A percentile compares a stretch with the other conserved stretches of the same genome.
Evolutionary conservation across 2,329 filamentous ascomycete genomes (phyloP).

Genomic region (Mycosphaerella arachidis): DNA sequence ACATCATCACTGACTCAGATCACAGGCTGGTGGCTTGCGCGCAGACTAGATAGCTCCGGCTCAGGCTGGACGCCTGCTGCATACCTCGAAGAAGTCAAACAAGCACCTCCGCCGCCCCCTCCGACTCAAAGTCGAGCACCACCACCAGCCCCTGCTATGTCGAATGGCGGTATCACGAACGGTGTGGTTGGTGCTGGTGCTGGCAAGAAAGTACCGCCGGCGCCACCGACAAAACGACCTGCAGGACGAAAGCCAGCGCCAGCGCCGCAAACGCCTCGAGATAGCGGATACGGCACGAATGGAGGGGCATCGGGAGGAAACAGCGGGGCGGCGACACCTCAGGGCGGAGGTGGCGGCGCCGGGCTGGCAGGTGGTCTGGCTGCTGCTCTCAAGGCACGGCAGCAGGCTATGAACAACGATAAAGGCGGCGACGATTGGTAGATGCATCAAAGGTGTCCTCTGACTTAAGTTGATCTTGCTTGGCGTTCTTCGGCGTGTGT

Average conservation of each 20-base stretch:
- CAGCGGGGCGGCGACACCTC: constrained; percentile 32
- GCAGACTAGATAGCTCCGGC: constrained; percentile 60
- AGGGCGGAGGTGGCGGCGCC: constrained; percentile 36
- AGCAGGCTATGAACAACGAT: constrained; percentile 46
- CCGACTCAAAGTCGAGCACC: constrained; percentile 52
- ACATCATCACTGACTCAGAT: constrained; percentile 21
- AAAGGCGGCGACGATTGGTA: constrained; percentile 39
- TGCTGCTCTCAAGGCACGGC: constrained; percentile 46
- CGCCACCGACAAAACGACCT: constrained; percentile 76
- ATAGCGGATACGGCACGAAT: constrained; percentile 49
- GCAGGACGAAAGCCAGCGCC: constrained; percentile 67
- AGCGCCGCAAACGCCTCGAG: constrained; percentile 63
- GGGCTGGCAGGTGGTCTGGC: constrained; percentile 48
- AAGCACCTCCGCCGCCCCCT: constrained; percentile 53
- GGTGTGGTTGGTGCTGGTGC: constrained; percentile 38
- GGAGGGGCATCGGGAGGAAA: constrained; percentile 29
- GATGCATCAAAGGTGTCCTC: background rate
- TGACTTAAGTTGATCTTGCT: background rate
- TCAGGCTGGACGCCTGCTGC: constrained; percentile 93
- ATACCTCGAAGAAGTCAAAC: constrained; percentile 79
- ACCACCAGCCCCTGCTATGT: constrained; percentile 49
- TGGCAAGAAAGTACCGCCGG: constrained; percentile 66
- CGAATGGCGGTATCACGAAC: constrained; percentile 27
- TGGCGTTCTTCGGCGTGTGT: background rate
- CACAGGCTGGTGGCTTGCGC: constrained; percentile 92